A percentile compares a stretch with the other conserved stretches of the same genome.
Evolutionary conservation across 805 yeast species (phyloP).

Genomic region (Cyberlindnera maritima): DNA sequence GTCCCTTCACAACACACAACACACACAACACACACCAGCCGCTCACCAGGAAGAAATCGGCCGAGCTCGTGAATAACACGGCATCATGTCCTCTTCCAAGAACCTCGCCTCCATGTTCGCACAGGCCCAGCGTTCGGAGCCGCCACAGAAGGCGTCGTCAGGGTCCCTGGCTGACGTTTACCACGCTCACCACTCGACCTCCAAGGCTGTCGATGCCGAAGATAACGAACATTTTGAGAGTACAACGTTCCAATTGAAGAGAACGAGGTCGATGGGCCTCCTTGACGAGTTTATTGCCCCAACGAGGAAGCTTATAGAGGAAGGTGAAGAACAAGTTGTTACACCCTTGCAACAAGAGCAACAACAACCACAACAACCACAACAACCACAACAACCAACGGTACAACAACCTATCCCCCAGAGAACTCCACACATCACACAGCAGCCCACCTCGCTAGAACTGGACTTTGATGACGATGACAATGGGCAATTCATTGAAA

Average conservation of each 20-base stretch:
- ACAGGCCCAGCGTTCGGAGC: constrained; percentile 9
- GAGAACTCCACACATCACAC: background rate
- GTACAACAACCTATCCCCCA: background rate
- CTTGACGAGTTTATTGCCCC: constrained; percentile 67
- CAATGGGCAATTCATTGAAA: constrained; percentile 24
- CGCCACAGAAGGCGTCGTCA: constrained; percentile 7
- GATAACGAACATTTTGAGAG: constrained; percentile 68
- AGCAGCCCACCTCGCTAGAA: constrained; percentile 2
- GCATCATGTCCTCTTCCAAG: constrained; percentile 20
- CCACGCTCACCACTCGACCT: constrained; percentile 18
- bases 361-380: too few relatives aligned
- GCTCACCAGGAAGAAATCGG: background rate
- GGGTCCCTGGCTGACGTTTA: constrained; percentile 11
- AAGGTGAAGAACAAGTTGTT: constrained; percentile 19
- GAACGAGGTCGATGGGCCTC: constrained; percentile 81
- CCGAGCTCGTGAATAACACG: too few relatives aligned
- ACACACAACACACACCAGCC: background rate
- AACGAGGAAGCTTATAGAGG: constrained; percentile 36
- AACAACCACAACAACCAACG: background rate
- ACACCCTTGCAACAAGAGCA: too few relatives aligned
- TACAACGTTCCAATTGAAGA: constrained; percentile 69
- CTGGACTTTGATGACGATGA: constrained; percentile 15
- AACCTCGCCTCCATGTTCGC: constrained; percentile 25
- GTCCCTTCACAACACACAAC: background rate
- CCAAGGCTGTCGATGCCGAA: constrained; percentile 58